Base-by-base conservation (phyloP, 371 early-diverging fungal genomes). In the Lichtheimia hyalospora region DNA sequence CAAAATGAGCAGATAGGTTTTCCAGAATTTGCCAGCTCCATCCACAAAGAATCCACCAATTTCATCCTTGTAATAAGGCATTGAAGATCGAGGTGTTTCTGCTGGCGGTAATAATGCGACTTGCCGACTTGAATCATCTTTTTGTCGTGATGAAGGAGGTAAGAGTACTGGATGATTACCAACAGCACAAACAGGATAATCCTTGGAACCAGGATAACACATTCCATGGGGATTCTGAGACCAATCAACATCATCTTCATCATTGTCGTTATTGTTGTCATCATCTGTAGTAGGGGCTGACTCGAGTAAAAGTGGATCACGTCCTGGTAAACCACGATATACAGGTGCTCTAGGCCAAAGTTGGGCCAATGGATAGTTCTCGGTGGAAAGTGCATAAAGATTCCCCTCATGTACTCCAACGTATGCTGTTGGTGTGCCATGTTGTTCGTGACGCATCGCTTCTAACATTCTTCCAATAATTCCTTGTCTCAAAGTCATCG, bases 361-460 rank as follows among this genome's bases (percentile, higher is more conserved):
- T 54, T 80, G 81, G 10, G 83, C 73, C 13, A 84, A 62, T 6
- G 89, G 87, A 40, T 84, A 88, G 34, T 81, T 77, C 13, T 84
- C 77, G 18, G 64, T 67, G 0, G 86, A 85, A 6, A 89, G 67
- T 2, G 84, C 82, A 58, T 81, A 89, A 2, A 86, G 68, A 42
- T 78, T 83, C 25, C 81, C 86, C 40, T 83, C 70, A 24, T 84
- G 68, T 3, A 69, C 64, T 23, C 88, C 86, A 5, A 90, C 75
- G 57, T 87, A 88, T 2, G 74, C 75, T 8, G 68, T 69, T 0
- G 62, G 20, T 0, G 57, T 43, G 12, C 49, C 61, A 48, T 66
- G 24, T 15, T 44, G 49, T 46, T 46, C 46, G 3, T 50, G 50
- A 15, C 46, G 61, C 42, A 61, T 53, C 21, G 49, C 23, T 27